Base-by-base conservation (phyloP, 371 early-diverging fungal species). In the Mortierella sp. region DNA sequence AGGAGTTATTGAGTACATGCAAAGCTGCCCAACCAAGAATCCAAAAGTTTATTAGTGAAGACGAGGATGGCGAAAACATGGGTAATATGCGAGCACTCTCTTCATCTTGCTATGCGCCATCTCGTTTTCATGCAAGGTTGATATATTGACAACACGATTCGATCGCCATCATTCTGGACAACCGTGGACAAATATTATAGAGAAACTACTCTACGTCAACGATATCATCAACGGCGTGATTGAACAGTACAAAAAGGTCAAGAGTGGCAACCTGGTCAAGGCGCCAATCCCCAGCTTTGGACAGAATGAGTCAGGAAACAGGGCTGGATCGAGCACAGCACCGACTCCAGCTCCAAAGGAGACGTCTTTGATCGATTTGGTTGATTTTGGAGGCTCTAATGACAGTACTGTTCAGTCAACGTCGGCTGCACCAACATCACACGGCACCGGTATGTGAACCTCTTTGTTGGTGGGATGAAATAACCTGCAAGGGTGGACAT, bases 141-240 rank as follows among this genome's bases (percentile, higher is more conserved):
- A n/a, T n/a, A n/a, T n/a, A n/a, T n/a, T n/a, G n/a, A n/a, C n/a
- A 2, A 18, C 4, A 13, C 19, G 26, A 24, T 14, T 19, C 27
- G 18, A n/a, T 21, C 12, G n/a, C 6, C 39, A 28, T 23, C 26
- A 18, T 43, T 19, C 23, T 19, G 16, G 21, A 41, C 6, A 30
- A 4, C 30, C 38, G 19, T 34, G 26, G 49, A 9, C 6, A 38
- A 6, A n/a, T 13, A 19, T 23, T 19, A 10, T 34, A 62, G 66
- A 61, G 39, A 61, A 62, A 64, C 78, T 96, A 30, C 82, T 96
- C 48, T 83, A 84, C 26, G 72, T 95, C 54, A 94, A 93, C 61
- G 93, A 94, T 71, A 79, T 91, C 54, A 90, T 97, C 62, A 91
- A 90, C 71, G 90, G 87, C 28, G 95, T 90, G 2, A 78, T 94